A percentile compares a stretch with the other conserved stretches of the same genome.
Evolutionary conservation across 1,284 basidiomycete genomes (phyloP).

Genomic region (Earliella scabrosa): DNA sequence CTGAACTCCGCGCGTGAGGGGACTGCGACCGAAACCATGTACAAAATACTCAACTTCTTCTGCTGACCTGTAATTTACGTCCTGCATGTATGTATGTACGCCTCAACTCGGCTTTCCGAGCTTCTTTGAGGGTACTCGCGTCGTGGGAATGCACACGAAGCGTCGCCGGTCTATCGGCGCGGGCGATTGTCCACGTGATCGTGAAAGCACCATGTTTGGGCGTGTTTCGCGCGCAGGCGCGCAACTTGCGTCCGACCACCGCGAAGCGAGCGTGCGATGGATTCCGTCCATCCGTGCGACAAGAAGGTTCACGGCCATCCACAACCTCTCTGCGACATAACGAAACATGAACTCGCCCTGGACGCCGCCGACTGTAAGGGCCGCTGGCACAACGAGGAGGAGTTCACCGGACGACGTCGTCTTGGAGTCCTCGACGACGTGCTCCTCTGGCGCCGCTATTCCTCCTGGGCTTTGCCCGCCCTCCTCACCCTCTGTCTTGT

Average conservation of each 20-base stretch:
- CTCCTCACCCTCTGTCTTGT: conserved; percentile 18
- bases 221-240: conserved; percentile 37
- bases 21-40: too few relatives aligned
- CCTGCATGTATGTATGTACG: too few relatives aligned
- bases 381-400: too few relatives aligned
- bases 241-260: neutral
- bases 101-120: too few relatives aligned
- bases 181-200: conserved; percentile 46
- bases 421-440: neutral
- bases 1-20: neutral
- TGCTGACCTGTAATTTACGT: too few relatives aligned
- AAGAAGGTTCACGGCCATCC: neutral
- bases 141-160: too few relatives aligned
- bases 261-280: neutral
- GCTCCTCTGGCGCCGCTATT: conserved; percentile 1
- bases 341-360: neutral
- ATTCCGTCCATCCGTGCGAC: neutral
- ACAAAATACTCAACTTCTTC: too few relatives aligned
- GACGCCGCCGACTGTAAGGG: neutral
- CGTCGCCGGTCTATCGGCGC: too few relatives aligned
- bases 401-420: neutral
- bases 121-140: too few relatives aligned
- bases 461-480: conserved; percentile 19
- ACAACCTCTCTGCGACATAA: neutral
- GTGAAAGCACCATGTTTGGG: conserved; percentile 45